Evolutionary conservation across 176 grass and related monocot species (phyloP).

Genomic region (Echinochloa phyllopogon): DNA sequence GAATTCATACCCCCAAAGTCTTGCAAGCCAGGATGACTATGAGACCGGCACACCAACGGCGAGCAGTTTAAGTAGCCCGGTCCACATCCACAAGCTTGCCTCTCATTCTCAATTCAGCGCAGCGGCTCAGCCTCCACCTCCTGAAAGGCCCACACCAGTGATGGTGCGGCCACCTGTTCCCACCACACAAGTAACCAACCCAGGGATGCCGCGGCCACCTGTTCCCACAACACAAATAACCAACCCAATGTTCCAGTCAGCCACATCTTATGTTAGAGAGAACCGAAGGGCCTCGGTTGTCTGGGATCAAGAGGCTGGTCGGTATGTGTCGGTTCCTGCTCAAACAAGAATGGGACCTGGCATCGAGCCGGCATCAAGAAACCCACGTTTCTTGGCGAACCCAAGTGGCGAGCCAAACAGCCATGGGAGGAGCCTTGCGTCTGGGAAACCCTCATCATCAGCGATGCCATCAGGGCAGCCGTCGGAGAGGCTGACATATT

Average conservation of each 20-base stretch:
- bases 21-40: constrained; percentile 81
- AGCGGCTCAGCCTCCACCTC: constrained; percentile 47
- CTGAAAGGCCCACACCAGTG: constrained; percentile 38
- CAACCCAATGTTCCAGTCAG: constrained; percentile 90
- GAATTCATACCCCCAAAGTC: constrained; percentile 72
- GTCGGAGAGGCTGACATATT: constrained; percentile 74
- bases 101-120: constrained; percentile 36
- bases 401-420: constrained; percentile 54
- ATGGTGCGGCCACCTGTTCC: constrained; percentile 51
- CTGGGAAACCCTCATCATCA: constrained; percentile 47
- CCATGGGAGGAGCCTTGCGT: constrained; percentile 45
- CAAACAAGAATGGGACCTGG: constrained; percentile 56
- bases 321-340: constrained; percentile 72
- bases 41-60: constrained; percentile 71
- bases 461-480: constrained; percentile 48
- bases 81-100: constrained; percentile 61
- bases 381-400: constrained; percentile 53
- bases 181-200: constrained; percentile 46
- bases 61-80: constrained; percentile 88
- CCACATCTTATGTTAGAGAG: constrained; percentile 71
- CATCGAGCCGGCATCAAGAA: constrained; percentile 41
- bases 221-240: constrained; percentile 55
- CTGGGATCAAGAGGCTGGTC: constrained; percentile 98
- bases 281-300: constrained; percentile 76
- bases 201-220: constrained; percentile 30